phyloP scores from a whole-genome alignment of 768 basidiomycete genomes.

The Galerina sulciceps region DNA sequence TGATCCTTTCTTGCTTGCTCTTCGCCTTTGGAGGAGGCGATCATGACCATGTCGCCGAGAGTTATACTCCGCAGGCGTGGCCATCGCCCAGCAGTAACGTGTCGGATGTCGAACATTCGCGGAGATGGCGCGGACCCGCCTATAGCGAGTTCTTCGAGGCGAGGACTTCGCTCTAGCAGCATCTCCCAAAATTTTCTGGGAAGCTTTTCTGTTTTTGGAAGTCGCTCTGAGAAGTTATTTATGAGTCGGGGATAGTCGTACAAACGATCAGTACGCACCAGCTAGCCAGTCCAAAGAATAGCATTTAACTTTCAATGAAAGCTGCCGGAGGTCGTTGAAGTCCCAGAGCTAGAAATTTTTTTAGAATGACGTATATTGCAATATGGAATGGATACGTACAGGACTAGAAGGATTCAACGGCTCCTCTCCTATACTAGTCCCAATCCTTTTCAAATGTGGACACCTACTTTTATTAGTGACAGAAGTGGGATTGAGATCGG shows the following conservation, averaged over 20 bases:
- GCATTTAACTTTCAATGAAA: constrained; percentile 38
- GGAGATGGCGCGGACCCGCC: constrained; percentile 40
- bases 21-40: constrained; percentile 18
- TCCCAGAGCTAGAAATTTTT: constrained; percentile 33
- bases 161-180: constrained; percentile 41
- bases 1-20: constrained; percentile 21
- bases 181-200: constrained; percentile 43
- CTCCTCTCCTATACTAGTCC: constrained; percentile 38
- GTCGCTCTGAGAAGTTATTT: constrained; percentile 29
- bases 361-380: constrained; percentile 2
- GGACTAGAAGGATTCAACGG: constrained; percentile 34
- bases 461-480: constrained; percentile 27
- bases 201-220: constrained; percentile 37
- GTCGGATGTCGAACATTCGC: constrained; percentile 41
- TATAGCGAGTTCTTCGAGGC: constrained; percentile 40
- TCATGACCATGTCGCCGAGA: constrained; percentile 34
- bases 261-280: constrained; percentile 23
- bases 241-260: not conserved
- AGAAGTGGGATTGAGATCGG: too few species aligned
- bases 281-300: constrained; percentile 39
- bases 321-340: constrained; percentile 36
- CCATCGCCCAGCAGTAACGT: constrained; percentile 40
- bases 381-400: constrained; percentile 25
- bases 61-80: constrained; percentile 35
- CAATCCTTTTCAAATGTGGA: constrained; percentile 35